Percentiles rank a stretch among this genome's conserved stretches.
Evolutionary conservation across 2,329 filamentous ascomycete species (phyloP).

Genomic region (Coniochaeta sp.): DNA sequence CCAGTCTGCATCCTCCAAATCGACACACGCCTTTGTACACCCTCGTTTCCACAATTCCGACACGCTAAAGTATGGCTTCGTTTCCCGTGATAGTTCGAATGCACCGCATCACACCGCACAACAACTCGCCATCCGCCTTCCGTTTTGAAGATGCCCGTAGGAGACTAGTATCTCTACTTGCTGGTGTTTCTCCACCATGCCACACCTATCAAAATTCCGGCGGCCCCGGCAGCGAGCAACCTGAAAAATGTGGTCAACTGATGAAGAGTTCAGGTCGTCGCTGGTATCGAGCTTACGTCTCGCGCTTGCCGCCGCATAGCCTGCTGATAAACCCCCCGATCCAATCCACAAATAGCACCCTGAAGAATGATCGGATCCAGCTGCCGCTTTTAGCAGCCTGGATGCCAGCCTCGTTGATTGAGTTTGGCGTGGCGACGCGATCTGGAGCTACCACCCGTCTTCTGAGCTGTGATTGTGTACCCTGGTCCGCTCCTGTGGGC

Average conservation of each 20-base stretch:
- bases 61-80: not conserved
- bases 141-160: not conserved
- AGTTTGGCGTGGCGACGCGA: slow-evolving; percentile 11
- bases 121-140: not conserved
- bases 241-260: not conserved
- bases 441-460: slow-evolving; percentile 9
- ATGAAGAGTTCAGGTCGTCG: not conserved
- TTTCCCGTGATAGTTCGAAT: not conserved
- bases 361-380: slow-evolving; percentile 27
- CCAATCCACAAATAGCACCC: slow-evolving; percentile 28
- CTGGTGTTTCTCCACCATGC: not conserved
- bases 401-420: slow-evolving; percentile 11
- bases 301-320: slow-evolving; percentile 20
- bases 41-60: not conserved
- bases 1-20: not conserved
- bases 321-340: slow-evolving; percentile 26
- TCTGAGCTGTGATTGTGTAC: slow-evolving; percentile 6
- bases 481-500: not conserved
- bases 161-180: not conserved
- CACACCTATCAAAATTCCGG: not conserved
- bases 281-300: slow-evolving; percentile 18
- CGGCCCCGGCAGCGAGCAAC: slow-evolving; percentile 1
- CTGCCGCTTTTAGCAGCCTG: slow-evolving; percentile 12
- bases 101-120: not conserved
- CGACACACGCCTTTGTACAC: not conserved